Base-by-base conservation (phyloP, 2,329 filamentous ascomycete genomes). In the Xylaria sp. region DNA sequence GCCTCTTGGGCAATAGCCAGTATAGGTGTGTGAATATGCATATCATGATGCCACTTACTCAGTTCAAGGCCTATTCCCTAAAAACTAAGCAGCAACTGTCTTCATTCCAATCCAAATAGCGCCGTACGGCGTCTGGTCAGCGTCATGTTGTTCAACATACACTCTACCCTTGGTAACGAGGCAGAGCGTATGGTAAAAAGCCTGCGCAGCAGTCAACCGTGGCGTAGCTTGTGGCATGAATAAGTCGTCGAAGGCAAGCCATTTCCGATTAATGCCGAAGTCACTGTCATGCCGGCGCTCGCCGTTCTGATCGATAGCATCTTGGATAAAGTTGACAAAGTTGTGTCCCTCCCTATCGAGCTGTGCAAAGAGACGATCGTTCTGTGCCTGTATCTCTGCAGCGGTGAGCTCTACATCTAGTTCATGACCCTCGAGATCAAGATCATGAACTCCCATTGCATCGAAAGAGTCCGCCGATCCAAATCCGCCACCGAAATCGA, bases 131-230 rank as follows among this genome's bases (percentile, higher is more conserved):
- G 77, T 60, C 36, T 77, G 63, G 5, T 73, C 45, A 29, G 56
- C 54, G 0, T 83, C 81, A 2, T 84, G 80, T 78, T 97, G 93
- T 68, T 85, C 79, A 5, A 94, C 87, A 20, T 79, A 76, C 50
- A 95, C 80, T 62, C 86, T 77, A 1, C 85, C 85, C 78, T 89
- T 92, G 1, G 88, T 93, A 5, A 87, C 89, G 49, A 96, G 83
- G 11, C 86, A 84, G 15, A 96, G 84, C 1, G 92, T 84, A 76
- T 96, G 92, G 79, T 91, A 87, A 75, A 93, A 90, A 0, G 89
- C 92, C 76, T 94, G 91, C 1, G 91, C 89, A 9, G 90, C 92
- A 13, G 93, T 88, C 33, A 87, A 81, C 39, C 82, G 84, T 33
- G 86, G 87, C 47, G 81, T 80, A 53, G 82, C 79, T 10, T 75